Evolutionary conservation across 768 basidiomycete species (phyloP).

Genomic region (Cystobasidium onofrii): DNA sequence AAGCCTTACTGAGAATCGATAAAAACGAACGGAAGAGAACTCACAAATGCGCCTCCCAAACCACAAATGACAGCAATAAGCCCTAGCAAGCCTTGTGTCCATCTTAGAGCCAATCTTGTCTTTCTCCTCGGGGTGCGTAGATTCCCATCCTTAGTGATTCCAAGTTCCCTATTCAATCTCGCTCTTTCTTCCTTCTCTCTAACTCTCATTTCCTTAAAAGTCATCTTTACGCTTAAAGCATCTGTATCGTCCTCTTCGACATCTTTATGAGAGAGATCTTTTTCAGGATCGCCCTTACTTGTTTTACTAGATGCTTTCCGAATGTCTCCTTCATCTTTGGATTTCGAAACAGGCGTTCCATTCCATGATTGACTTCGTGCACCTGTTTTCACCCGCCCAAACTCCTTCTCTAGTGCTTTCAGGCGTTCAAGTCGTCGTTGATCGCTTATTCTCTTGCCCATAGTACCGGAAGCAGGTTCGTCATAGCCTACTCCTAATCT

Average conservation of each 20-base stretch:
- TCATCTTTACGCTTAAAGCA: background rate
- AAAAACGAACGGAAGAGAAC: too few species aligned
- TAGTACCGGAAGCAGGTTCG: background rate
- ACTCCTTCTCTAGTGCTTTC: conserved; percentile 19
- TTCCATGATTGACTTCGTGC: background rate
- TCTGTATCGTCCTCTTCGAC: background rate
- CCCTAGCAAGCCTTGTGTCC: conserved; percentile 4
- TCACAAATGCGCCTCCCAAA: conserved; percentile 21
- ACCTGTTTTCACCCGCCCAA: background rate
- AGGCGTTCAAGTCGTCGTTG: conserved; percentile 2
- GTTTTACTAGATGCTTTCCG: background rate
- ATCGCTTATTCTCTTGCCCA: conserved; percentile 4
- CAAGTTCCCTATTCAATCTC: background rate
- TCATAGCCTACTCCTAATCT: conserved; percentile 19
- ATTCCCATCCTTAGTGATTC: conserved; percentile 7
- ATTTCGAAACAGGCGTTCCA: background rate
- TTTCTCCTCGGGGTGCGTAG: background rate
- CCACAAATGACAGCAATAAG: background rate
- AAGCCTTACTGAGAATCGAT: too few species aligned
- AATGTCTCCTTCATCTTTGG: background rate
- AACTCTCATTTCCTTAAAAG: conserved; percentile 5
- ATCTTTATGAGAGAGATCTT: background rate
- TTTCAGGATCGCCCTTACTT: background rate
- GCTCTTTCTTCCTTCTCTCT: conserved; percentile 10
- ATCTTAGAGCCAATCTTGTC: background rate